Conservation (phyloP, 805 yeast species). For the Wickerhamomyces mucosus region DNA sequence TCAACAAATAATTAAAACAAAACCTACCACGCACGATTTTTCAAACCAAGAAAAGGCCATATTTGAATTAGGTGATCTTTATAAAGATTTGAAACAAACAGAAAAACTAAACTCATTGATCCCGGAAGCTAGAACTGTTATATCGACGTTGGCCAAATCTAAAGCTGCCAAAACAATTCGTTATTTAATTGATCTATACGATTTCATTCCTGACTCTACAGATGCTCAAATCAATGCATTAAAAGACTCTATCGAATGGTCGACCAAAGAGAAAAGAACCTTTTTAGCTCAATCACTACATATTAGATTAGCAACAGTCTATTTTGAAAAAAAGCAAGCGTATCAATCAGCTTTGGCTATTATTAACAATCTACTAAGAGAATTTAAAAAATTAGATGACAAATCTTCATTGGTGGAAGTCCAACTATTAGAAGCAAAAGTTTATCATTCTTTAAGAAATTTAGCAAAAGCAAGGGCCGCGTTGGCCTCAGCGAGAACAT, state of each 20-base stretch:
- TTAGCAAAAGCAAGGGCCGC: constrained; percentile 88
- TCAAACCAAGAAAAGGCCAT: constrained; percentile 29
- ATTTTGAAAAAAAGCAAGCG: constrained; percentile 49
- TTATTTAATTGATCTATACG: constrained; percentile 70
- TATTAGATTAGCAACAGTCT: constrained; percentile 69
- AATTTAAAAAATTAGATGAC: constrained; percentile 91
- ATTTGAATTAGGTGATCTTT: constrained; percentile 65
- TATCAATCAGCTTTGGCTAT: constrained; percentile 66
- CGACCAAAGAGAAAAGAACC: constrained; percentile 70
- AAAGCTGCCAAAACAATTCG: constrained; percentile 89
- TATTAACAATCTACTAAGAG: constrained; percentile 63
- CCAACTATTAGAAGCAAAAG: constrained; percentile 82
- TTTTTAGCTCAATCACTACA: constrained; percentile 85
- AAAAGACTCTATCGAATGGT: constrained; percentile 80
- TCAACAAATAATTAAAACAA: constrained; percentile 34
- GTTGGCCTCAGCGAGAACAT: constrained; percentile 88
- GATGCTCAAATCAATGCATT: constrained; percentile 69
- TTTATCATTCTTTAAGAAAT: constrained; percentile 85
- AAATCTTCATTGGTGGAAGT: constrained; percentile 93
- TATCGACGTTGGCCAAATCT: constrained; percentile 80
- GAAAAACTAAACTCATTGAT: constrained; percentile 53
- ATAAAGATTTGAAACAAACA: constrained; percentile 38
- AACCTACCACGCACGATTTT: constrained; percentile 17
- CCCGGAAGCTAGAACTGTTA: constrained; percentile 55
- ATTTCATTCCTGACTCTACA: constrained; percentile 47